phyloP scores from a whole-genome alignment of 331 rosid species.

The Rosa hybrid region DNA sequence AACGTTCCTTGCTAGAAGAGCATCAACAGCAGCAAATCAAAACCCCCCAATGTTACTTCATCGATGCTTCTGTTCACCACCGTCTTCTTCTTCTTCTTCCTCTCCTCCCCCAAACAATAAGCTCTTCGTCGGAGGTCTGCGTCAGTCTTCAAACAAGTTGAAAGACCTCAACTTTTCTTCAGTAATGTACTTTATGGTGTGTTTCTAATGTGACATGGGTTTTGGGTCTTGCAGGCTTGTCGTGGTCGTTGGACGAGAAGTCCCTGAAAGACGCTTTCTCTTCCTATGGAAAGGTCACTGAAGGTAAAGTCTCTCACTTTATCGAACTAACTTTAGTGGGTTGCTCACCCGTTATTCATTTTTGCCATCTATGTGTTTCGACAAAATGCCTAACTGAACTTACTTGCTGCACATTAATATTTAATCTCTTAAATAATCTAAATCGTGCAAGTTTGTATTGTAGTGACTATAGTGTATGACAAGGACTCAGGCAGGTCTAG shows the following conservation, averaged over 20 bases:
- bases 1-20: constrained; percentile 18
- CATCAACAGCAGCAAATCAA: constrained; percentile 26
- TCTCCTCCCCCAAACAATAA: constrained; percentile 35
- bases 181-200: background rate
- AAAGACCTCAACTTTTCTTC: background rate
- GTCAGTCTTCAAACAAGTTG: background rate
- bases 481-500: constrained; percentile 83
- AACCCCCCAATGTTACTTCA: constrained; percentile 24
- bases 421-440: background rate
- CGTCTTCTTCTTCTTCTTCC: constrained; percentile 27
- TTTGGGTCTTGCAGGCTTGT: constrained; percentile 56
- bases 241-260: constrained; percentile 88
- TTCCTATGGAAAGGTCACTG: constrained; percentile 79
- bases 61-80: constrained; percentile 45
- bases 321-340: background rate
- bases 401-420: background rate
- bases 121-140: constrained; percentile 77
- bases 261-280: constrained; percentile 79
- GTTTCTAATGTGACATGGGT: constrained; percentile 12
- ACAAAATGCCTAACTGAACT: constrained; percentile 35
- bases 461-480: constrained; percentile 75
- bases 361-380: constrained; percentile 41
- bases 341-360: background rate
- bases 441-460: constrained; percentile 7
- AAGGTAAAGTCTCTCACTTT: constrained; percentile 43